phyloP scores from a whole-genome alignment of 441 rosid species.

The Mallotus repandus region DNA sequence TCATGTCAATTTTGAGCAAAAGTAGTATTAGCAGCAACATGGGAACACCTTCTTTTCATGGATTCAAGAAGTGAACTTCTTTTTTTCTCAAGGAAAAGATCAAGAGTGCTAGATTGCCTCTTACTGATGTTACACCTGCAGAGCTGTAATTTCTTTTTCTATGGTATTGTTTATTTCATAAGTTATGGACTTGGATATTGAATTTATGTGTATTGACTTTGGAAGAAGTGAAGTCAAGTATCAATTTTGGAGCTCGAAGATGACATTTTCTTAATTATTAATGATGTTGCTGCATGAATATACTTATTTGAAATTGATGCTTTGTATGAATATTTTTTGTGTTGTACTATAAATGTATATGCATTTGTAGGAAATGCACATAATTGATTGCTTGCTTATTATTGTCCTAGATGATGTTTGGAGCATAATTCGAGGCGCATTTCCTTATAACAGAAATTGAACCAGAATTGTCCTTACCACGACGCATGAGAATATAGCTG shows the following conservation, averaged over 20 bases:
- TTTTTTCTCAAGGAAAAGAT: slow-evolving; percentile 90
- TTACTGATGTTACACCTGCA: slow-evolving; percentile 85
- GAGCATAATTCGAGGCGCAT: slow-evolving; percentile 23
- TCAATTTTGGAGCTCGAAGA: too few relatives aligned
- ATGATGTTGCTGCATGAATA: too few relatives aligned
- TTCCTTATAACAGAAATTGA: slow-evolving; percentile 24
- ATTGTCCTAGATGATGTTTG: slow-evolving; percentile 38
- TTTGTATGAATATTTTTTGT: too few relatives aligned
- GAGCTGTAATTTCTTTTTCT: slow-evolving; percentile 49
- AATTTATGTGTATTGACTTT: not conserved
- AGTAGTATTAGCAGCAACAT: slow-evolving; percentile 36
- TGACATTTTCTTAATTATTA: too few relatives aligned
- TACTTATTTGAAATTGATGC: too few relatives aligned
- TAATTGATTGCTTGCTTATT: slow-evolving; percentile 19
- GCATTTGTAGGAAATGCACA: too few relatives aligned
- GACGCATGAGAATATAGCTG: slow-evolving; percentile 25
- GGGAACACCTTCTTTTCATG: slow-evolving; percentile 60
- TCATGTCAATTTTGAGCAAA: slow-evolving; percentile 53
- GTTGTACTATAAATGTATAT: too few relatives aligned
- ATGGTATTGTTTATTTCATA: not conserved
- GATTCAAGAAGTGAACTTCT: slow-evolving; percentile 81
- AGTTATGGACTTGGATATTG: too few relatives aligned
- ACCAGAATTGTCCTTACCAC: slow-evolving; percentile 33
- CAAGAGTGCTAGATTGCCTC: slow-evolving; percentile 80
- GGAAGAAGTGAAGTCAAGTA: too few relatives aligned